Evolutionary conservation across 768 basidiomycete genomes (phyloP).

Genomic region (Boletus fagicola): DNA sequence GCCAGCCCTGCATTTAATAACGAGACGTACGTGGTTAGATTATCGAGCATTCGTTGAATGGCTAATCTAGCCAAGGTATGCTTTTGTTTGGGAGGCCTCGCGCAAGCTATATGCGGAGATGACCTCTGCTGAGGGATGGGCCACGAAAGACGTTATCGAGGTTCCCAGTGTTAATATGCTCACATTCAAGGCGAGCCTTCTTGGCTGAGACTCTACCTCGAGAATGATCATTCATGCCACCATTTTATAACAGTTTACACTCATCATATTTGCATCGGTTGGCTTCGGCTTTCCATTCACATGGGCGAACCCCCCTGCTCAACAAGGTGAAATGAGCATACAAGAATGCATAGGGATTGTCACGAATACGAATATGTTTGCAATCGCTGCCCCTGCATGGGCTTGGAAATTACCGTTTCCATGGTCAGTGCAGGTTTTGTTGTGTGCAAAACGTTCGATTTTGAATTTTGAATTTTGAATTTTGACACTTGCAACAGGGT

Average conservation of each 20-base stretch:
- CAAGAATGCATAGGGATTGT: constrained; percentile 23
- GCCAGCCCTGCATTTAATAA: constrained; percentile 24
- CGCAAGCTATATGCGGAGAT: constrained; percentile 22
- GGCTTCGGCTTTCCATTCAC: constrained; percentile 18
- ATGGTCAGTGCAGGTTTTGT: constrained; percentile 5
- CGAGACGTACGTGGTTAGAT: constrained; percentile 17
- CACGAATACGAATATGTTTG: constrained; percentile 12
- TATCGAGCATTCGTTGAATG: neutral
- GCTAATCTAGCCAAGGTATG: constrained; percentile 14
- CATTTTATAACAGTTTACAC: constrained; percentile 14
- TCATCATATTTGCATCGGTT: constrained; percentile 14
- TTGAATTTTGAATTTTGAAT: neutral
- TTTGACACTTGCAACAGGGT: constrained; percentile 12
- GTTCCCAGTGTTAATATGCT: constrained; percentile 12
- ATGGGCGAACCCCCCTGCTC: constrained; percentile 17
- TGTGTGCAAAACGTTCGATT: no score
- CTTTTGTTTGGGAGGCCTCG: constrained; percentile 22
- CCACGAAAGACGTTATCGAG: constrained; percentile 15
- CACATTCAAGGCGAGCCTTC: constrained; percentile 20
- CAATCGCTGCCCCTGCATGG: constrained; percentile 19
- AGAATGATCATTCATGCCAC: neutral
- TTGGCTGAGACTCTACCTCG: neutral
- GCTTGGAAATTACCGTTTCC: constrained; percentile 25
- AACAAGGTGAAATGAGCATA: constrained; percentile 18
- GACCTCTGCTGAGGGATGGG: constrained; percentile 18